Evolutionary conservation across 352 stramenopile genomes (phyloP), one percentile per base, ranked within the genome.

Genomic region (Pythium monospermum): DNA sequence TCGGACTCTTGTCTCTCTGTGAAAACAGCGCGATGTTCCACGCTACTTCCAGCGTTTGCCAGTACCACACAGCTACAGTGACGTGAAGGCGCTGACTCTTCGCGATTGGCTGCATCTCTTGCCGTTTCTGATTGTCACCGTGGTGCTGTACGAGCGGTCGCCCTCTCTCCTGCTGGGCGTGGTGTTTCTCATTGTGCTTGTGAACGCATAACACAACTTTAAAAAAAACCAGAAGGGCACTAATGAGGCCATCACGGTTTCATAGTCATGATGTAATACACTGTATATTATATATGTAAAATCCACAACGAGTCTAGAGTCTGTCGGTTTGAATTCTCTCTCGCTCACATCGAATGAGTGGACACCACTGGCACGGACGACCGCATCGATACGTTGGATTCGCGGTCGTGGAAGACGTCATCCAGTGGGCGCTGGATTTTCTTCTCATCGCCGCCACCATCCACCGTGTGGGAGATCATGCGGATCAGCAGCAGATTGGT

Each of bases 401-500:
- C 26, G 16, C 44, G n/a, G 18, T 25, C 44, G 10, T 19, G n/a
- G 21, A 41, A 38, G n/a, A 41, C 33, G n/a, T 33, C 33, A 18
- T 58, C 26, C 15, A 58, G 10, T 3, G 47, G 37, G 21, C 36
- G 49, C 49, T 53, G 40, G n/a, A 57, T 35, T n/a, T n/a, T n/a
- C n/a, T n/a, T n/a, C n/a, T 44, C 35, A 16, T 45, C 15, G 22
- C 58, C 33, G 18, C 57, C 57, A 2, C 22, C 16, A 13, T 64
- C 49, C 7, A 63, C 30, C 6, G 16, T 23, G 33, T 59, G 36
- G 0, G 77, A 64, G 30, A 85, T 66, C 55, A 87, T 79, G 27
- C 76, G 70, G 21, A 86, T 58, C 19, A 89, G 53, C 60, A 83
- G 64, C 27, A 87, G 43, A 48, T 86, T 85, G 23, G 64, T 85